Conservation (phyloP, 768 basidiomycete species). For the Hemileccinum impolitum region DNA sequence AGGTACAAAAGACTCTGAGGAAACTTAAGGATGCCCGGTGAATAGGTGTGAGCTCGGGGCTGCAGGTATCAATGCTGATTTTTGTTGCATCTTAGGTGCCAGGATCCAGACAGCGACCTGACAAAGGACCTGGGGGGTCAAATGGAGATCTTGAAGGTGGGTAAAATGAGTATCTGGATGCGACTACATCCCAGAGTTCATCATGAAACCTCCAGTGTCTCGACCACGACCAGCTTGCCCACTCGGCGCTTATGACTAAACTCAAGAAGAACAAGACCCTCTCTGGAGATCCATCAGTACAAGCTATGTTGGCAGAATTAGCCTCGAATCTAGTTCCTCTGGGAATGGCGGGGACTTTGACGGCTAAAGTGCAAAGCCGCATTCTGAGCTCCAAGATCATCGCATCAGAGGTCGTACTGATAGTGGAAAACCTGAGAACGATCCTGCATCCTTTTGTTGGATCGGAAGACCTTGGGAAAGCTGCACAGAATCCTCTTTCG, state of each 20-base stretch:
- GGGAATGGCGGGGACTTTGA: constrained; percentile 39
- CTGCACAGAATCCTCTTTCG: constrained; percentile 14
- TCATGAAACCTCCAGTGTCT: constrained; percentile 41
- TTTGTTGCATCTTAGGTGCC: constrained; percentile 27
- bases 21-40: constrained; percentile 70
- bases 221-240: constrained; percentile 56
- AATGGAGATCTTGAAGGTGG: constrained; percentile 64
- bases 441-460: constrained; percentile 34
- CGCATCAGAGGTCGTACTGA: constrained; percentile 51
- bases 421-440: constrained; percentile 48
- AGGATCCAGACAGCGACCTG: constrained; percentile 36
- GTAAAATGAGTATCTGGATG: constrained; percentile 5
- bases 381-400: constrained; percentile 77
- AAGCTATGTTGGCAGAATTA: constrained; percentile 47
- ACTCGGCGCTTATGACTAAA: constrained; percentile 66
- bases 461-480: constrained; percentile 15
- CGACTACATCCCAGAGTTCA: background rate
- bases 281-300: constrained; percentile 45
- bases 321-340: constrained; percentile 31
- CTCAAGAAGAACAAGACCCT: constrained; percentile 69
- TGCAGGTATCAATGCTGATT: background rate
- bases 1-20: constrained; percentile 81
- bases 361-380: constrained; percentile 64
- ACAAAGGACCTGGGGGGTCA: constrained; percentile 55
- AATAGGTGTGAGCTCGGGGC: constrained; percentile 8